Evolutionary conservation across 306 rosid genomes (phyloP), one percentile per base, ranked within the genome.

Genomic region (Vigna angularis): DNA sequence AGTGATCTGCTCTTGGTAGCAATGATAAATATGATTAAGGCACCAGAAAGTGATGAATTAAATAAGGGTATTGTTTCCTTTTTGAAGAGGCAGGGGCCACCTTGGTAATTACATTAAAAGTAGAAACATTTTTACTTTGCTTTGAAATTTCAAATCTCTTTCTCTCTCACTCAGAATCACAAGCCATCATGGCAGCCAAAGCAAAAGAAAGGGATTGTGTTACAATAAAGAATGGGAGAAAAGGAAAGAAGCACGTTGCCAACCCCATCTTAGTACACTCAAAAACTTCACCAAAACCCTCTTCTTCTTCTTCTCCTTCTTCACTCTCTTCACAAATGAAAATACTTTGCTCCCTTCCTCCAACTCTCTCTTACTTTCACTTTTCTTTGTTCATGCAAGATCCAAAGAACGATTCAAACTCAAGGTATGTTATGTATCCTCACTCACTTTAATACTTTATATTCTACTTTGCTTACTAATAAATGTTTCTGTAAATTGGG

Each of bases 341-440:
- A 90, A 83, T 85, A 24, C 73, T 69, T 85, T 83, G 85, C 82
- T 77, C 80, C 63, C 90, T 83, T 81, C 85, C 88, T 83, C 84
- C 88, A 63, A 48, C 89, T 62, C 80, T 76, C 64, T 81, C 88
- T 8, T 81, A 75, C 64, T 86, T 84, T 67, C 82, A 80, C 13
- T 74, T 73, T 3, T 83, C 89, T 81, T 72, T 87, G 93, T 91
- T 93, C 93, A 93, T 93, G 97, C 98, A 89, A 87, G 92, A 93
- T 78, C 91, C 96, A 71, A 91, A 83, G 81, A 83, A 85, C 75
- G 70, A 82, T 85, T 88, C 96, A 18, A 83, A 83, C 89, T 59
- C 92, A 85, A 93, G 97, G 98, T 92, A 83, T 17, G 58, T 17
- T 52, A 52, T 62, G 13, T 7, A 15, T 44, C 13, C 59, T 18